phyloP scores from a whole-genome alignment of 805 yeast species.

The Starmerella ratchasimensis region DNA sequence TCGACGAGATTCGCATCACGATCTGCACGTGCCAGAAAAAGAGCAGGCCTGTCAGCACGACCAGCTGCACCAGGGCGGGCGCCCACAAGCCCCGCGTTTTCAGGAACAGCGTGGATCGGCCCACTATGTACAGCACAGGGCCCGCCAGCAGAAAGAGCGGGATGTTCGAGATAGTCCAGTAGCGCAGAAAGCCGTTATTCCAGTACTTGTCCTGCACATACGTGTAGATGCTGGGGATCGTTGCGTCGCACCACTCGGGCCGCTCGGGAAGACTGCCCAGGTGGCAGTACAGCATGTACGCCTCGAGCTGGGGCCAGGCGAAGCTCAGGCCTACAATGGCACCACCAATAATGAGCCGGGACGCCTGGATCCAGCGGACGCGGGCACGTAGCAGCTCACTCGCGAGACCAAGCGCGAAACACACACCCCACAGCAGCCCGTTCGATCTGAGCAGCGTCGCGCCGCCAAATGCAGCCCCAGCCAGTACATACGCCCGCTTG shows the following conservation, averaged over 20 bases:
- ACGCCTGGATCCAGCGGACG: not conserved
- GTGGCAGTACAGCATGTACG: conserved; percentile 45
- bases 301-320: conserved; percentile 35
- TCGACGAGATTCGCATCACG: conserved; percentile 62
- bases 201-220: conserved; percentile 73
- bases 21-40: conserved; percentile 76
- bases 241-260: conserved; percentile 58
- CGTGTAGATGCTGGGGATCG: conserved; percentile 46
- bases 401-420: conserved; percentile 31
- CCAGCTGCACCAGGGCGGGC: conserved; percentile 23
- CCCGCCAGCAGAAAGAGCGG: conserved; percentile 70
- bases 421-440: conserved; percentile 55
- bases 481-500: conserved; percentile 29
- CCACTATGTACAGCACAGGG: conserved; percentile 46
- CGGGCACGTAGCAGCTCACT: conserved; percentile 1
- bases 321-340: conserved; percentile 36
- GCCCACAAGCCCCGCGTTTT: conserved; percentile 22
- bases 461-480: conserved; percentile 43
- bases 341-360: conserved; percentile 41
- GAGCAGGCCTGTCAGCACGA: conserved; percentile 38
- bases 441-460: conserved; percentile 63
- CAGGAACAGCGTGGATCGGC: conserved; percentile 27
- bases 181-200: conserved; percentile 66
- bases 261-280: not conserved
- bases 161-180: conserved; percentile 70